Base-by-base conservation (phyloP, 2,329 filamentous ascomycete genomes). In the Claviceps sp. region DNA sequence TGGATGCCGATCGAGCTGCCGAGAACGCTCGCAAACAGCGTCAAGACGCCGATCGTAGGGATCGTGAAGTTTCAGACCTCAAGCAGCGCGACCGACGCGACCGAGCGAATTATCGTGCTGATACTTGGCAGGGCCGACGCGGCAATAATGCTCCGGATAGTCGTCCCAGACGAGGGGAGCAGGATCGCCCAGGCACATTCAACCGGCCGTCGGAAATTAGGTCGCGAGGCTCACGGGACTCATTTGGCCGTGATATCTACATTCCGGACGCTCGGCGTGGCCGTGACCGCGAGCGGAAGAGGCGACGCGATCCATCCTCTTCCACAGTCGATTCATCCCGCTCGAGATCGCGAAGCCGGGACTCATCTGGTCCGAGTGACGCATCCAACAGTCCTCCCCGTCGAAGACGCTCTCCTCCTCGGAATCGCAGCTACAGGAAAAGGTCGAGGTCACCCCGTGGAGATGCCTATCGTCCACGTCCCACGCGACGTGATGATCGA, bases 1-100 rank as follows among this genome's bases (percentile, higher is more conserved):
- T 88, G 49, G 85, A 94, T 62, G 85, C 88, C 38, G 88, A 93
- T 59, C 86, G 83, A 65, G 84, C 83, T 44, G 86, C 86, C 29
- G 86, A 93, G 63, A 82, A 86, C 62, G 79, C 81, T 29, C 82
- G 84, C 51, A 78, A 77, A 50, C 80, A 83, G 59, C 82, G 83
- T 56, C 85, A 91, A 61, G 79, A 84, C 52, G 78, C 86, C 53
- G 78, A 82, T 58, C 75, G 79, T 48, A 82, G 86, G 52, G 86
- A 93, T 54, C 80, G 81, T 55, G 83, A 88, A 50, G 61, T 88
- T 43, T 78, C 84, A 56, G 75, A 76, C 42, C 71, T 88, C 50
- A 79, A 86, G 62, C 81, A 85, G 52, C 76, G 77, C 52, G 83
- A 86, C 50, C 74, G 76, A 47, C 71, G 75, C 54, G 75, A 77